Conservation (phyloP, 441 rosid species). For the Erodium chrysanthum region DNA sequence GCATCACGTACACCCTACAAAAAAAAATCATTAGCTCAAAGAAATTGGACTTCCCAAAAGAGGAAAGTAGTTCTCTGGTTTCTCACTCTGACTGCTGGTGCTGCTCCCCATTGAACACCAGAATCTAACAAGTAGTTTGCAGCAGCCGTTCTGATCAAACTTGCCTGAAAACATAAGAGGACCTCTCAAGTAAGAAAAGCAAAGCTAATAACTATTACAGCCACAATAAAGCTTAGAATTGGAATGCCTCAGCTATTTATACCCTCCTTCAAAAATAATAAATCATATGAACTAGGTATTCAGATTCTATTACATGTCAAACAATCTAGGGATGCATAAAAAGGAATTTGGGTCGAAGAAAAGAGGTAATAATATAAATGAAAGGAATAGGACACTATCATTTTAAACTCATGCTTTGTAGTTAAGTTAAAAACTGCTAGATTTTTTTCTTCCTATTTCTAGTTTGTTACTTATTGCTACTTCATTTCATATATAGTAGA, state of each 20-base stretch:
- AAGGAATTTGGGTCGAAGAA: not conserved
- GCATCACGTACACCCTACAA: constrained; percentile 90
- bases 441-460: too few species aligned
- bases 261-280: not conserved
- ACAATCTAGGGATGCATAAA: not conserved
- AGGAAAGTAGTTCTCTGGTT: not conserved
- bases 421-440: not conserved
- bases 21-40: constrained; percentile 13
- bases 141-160: constrained; percentile 78
- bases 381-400: not conserved
- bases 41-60: not conserved
- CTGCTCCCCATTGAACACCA: constrained; percentile 95
- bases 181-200: constrained; percentile 8
- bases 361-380: not conserved
- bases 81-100: constrained; percentile 77
- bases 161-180: constrained; percentile 43
- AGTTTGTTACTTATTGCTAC: too few species aligned
- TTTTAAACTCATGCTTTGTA: not conserved
- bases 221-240: not conserved
- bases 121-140: constrained; percentile 66
- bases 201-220: not conserved
- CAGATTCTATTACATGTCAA: not conserved
- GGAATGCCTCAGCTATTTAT: not conserved
- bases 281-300: not conserved
- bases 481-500: too few species aligned